Conservation (phyloP, 805 yeast species). For the Kregervanrija fluxuum region DNA sequence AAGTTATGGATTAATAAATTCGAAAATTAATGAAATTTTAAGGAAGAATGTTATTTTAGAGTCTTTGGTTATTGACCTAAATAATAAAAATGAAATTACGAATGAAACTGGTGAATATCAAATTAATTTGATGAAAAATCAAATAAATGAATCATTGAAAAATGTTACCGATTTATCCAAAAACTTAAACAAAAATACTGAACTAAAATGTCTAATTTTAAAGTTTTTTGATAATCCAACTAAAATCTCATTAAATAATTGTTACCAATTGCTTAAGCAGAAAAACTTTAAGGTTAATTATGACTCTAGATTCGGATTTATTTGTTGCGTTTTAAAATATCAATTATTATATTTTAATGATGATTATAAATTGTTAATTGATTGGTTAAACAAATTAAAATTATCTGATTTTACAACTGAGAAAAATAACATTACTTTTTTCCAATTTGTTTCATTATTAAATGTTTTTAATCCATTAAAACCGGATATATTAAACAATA, state of each 20-base stretch:
- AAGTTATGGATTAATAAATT: neutral
- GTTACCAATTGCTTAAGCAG: conserved; percentile 9
- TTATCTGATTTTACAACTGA: conserved; percentile 18
- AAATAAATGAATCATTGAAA: conserved; percentile 9
- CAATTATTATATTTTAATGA: conserved; percentile 15
- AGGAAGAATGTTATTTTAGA: neutral
- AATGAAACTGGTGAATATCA: conserved; percentile 1
- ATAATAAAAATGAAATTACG: conserved; percentile 1
- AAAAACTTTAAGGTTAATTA: conserved; percentile 3
- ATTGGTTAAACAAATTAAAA: conserved; percentile 20
- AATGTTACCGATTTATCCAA: conserved; percentile 6
- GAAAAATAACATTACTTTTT: conserved; percentile 18
- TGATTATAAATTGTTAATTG: conserved; percentile 9
- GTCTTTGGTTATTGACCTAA: conserved; percentile 2
- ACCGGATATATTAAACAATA: conserved; percentile 10
- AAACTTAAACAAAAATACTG: conserved; percentile 2
- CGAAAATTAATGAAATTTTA: neutral
- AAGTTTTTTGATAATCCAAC: conserved; percentile 17
- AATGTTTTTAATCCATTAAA: conserved; percentile 16
- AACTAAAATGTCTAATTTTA: conserved; percentile 7
- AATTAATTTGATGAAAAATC: conserved; percentile 8
- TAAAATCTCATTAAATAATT: conserved; percentile 10
- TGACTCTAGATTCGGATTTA: conserved; percentile 14
- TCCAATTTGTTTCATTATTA: conserved; percentile 22
- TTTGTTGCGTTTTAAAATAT: conserved; percentile 21